Conservation (phyloP, 768 basidiomycete species). For the Suillus spraguei region DNA sequence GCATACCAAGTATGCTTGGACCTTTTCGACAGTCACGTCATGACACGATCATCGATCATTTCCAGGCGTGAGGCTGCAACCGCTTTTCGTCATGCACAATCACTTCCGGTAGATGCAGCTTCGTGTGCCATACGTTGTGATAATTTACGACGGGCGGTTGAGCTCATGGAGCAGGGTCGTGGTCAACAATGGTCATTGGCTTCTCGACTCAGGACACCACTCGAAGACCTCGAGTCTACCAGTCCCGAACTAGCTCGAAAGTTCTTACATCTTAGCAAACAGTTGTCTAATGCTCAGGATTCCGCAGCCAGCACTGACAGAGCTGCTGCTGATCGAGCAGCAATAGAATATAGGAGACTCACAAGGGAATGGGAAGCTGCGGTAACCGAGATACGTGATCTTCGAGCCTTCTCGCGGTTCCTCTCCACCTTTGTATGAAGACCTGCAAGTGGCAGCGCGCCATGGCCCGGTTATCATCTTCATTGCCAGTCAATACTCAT, state of each 20-base stretch:
- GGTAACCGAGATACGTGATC: not conserved
- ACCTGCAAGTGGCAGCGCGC: not conserved
- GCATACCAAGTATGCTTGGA: too few species aligned
- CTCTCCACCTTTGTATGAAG: not conserved
- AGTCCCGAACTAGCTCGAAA: not conserved
- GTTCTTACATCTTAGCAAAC: not conserved
- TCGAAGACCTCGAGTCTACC: not conserved
- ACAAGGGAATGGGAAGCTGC: not conserved
- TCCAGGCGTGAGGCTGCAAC: not conserved
- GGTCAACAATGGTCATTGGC: constrained; percentile 31
- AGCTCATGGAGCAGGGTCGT: constrained; percentile 26
- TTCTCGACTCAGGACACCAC: constrained; percentile 24
- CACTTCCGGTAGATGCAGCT: not conserved
- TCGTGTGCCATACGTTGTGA: constrained; percentile 17
- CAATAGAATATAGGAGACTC: not conserved
- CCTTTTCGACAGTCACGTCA: too few species aligned
- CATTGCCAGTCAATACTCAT: not conserved
- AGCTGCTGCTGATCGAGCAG: not conserved
- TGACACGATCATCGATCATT: too few species aligned
- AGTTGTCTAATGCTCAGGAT: not conserved
- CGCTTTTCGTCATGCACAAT: not conserved
- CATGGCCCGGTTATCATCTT: not conserved
- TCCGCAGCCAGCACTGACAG: not conserved
- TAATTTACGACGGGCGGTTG: constrained; percentile 9
- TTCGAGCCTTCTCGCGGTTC: not conserved